Base-by-base conservation (phyloP, 108 stramenopile genomes). In the Skeletonema costatum region DNA sequence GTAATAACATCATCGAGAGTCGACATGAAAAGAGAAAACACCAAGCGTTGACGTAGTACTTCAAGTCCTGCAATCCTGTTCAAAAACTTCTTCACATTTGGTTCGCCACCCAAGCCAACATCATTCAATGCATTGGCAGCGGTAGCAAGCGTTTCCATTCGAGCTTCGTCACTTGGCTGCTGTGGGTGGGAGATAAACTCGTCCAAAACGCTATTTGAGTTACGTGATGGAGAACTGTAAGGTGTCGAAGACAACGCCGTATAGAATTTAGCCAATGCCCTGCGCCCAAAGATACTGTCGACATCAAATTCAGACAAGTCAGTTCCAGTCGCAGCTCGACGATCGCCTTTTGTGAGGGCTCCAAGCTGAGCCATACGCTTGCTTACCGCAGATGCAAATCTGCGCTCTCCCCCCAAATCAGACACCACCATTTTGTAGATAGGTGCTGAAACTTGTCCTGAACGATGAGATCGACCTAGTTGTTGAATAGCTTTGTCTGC, bases 401-500 rank as follows among this genome's bases (percentile, higher is more conserved):
- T 85, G 12, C 77, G 80, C 58, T 96, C 95, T 21, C 93, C 95
- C 31, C 93, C 93, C 0, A 92, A 62, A 29, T 89, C 84, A 12
- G 85, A 89, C 17, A 89, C 85, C 9, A 88, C 77, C 62, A 91
- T 64, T 64, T 86, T 79, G 76, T 90, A 93, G n/a, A 86, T 73
- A 33, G 92, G 92, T 1, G 87, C 92, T 14, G 75, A 67, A 19
- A 33, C 58, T 73, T 91, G 89, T n/a, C 84, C 89, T 63, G 90
- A 77, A 19, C 96, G 82, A 78, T 96, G 96, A n/a, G 87, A 73
- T 30, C 96, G 73, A 5, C 96, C 96, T 29, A 96, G 76, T 62
- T 96, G 96, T 82, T 96, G 85, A n/a, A 94, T 90, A 4, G 92
- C 92, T 75, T 91, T 93, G 75, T 96, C 95, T 2, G 95, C 95